Base-by-base conservation (phyloP, 2,329 filamentous ascomycete genomes). In the Hypoxylon sp. region DNA sequence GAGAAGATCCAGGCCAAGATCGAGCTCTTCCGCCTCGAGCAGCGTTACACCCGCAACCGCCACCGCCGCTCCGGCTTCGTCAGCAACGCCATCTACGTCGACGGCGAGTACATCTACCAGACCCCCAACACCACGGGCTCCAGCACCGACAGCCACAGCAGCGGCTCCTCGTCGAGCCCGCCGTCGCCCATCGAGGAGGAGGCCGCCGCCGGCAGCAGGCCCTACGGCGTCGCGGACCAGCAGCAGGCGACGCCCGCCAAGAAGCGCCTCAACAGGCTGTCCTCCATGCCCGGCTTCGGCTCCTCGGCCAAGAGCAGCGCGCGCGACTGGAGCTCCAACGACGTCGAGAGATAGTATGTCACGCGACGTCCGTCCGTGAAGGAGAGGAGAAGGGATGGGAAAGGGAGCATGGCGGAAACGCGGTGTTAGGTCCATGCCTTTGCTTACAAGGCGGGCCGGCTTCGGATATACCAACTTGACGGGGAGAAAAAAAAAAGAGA, bases 11-110 rank as follows among this genome's bases (percentile, higher is more conserved):
- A 87, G 68, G 82, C 84, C 58, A 86, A 90, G 81, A 81, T 96
- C 70, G 92, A 98, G 81, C 86, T 98, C 71, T 95, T 96, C 82
- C 91, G 92, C 46, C 88, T 98, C 67, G 94, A 98, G 80, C 89
- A 97, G 79, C 89, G 92, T 69, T 98, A 98, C 81, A 96, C 93
- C 48, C 90, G 90, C 70, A 89, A 92, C 73, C 92, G 94, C 70
- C 78, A 87, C 69, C 91, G 94, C 68, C 91, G 94, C 74, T 93
- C 88, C 51, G 95, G 91, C 59, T 97, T 96, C 75, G 87, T 90
- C 72, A 92, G 90, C 72, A 92, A 91, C 70, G 94, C 92, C 24
- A 84, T 91, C 74, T 98, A 98, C 76, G 90, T 97, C 64, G 91
- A 98, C 73, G 95, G 93, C 77, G 94, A 97, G 80, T 97, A 97